Evolutionary conservation across 2,329 filamentous ascomycete species (phyloP).

Genomic region (Graphium sp.): DNA sequence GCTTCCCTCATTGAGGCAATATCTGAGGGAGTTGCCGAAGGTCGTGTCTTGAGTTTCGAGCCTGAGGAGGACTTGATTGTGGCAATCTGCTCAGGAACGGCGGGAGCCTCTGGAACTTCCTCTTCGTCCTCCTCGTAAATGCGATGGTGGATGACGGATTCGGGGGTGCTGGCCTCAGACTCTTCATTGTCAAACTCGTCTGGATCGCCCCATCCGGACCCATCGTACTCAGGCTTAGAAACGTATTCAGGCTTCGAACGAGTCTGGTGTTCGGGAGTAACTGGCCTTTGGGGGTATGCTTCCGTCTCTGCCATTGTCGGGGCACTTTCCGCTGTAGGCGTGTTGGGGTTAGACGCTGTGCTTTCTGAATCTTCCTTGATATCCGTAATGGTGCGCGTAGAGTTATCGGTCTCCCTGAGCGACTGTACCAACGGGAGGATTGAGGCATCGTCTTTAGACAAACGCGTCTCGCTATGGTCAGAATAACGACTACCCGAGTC

Average conservation of each 20-base stretch:
- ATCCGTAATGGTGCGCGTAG: conserved; percentile 1
- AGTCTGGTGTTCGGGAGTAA: conserved; percentile 32
- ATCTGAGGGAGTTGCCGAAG: conserved; percentile 77
- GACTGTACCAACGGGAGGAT: conserved; percentile 10
- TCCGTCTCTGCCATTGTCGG: conserved; percentile 18
- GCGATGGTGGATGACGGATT: conserved; percentile 76
- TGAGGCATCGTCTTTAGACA: too few relatives aligned
- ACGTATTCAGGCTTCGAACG: conserved; percentile 13
- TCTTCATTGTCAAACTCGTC: conserved; percentile 27
- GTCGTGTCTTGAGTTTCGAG: conserved; percentile 73
- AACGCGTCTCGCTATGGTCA: conserved; percentile 9
- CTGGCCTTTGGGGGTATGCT: conserved; percentile 21
- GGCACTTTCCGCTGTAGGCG: conserved; percentile 5
- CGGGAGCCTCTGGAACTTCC: conserved; percentile 33
- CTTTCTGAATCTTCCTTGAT: conserved; percentile 1
- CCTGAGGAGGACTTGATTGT: conserved; percentile 82
- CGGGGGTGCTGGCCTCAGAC: conserved; percentile 57
- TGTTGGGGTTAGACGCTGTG: conserved; percentile 7
- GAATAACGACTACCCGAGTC: conserved; percentile 17
- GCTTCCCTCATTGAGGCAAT: conserved; percentile 71
- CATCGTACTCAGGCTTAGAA: conserved; percentile 46
- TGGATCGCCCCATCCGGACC: conserved; percentile 41
- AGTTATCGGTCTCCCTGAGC: conserved; percentile 7
- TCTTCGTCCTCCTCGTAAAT: conserved; percentile 23
- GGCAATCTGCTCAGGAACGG: conserved; percentile 65